Conservation (phyloP, 345 rosid species). For the Sapria himalayana region DNA sequence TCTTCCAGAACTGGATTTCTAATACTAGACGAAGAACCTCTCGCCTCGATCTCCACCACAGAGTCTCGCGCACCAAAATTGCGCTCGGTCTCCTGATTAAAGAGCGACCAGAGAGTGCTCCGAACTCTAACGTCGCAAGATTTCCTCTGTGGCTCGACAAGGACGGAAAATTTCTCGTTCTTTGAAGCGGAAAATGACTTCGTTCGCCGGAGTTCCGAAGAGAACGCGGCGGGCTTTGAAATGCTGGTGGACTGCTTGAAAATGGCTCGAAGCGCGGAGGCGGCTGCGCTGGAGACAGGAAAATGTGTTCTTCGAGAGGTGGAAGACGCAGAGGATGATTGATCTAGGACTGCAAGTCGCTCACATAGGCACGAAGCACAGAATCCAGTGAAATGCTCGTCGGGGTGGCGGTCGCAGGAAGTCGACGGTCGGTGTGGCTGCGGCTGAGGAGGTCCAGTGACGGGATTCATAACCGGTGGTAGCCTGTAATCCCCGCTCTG, state of each 20-base stretch:
- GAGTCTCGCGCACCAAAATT: conserved; percentile 15
- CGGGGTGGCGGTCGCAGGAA: conserved; percentile 77
- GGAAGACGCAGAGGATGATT: conserved; percentile 18
- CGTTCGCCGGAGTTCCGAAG: conserved; percentile 79
- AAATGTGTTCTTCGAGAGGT: conserved; percentile 42
- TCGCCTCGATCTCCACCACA: conserved; percentile 17
- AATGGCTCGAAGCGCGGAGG: conserved; percentile 43
- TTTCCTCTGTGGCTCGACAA: conserved; percentile 85
- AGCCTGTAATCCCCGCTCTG: conserved; percentile 22
- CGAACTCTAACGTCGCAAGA: conserved; percentile 92
- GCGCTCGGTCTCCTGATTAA: conserved; percentile 40
- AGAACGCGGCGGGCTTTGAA: conserved; percentile 19
- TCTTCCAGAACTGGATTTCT: conserved; percentile 15
- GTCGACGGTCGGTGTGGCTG: conserved; percentile 77
- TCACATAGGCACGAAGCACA: conserved; percentile 97
- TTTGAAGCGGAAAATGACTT: conserved; percentile 86
- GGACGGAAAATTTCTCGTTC: conserved; percentile 70
- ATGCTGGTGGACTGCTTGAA: conserved; percentile 17
- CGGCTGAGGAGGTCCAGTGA: conserved; percentile 47
- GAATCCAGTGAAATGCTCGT: conserved; percentile 73
- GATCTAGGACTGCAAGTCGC: conserved; percentile 69
- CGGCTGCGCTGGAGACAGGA: conserved; percentile 28
- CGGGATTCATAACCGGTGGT: conserved; percentile 74
- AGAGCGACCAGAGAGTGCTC: conserved; percentile 60
- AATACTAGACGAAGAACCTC: conserved; percentile 24